Base-by-base conservation (phyloP, 306 rosid species). In the Castanea mollissima region DNA sequence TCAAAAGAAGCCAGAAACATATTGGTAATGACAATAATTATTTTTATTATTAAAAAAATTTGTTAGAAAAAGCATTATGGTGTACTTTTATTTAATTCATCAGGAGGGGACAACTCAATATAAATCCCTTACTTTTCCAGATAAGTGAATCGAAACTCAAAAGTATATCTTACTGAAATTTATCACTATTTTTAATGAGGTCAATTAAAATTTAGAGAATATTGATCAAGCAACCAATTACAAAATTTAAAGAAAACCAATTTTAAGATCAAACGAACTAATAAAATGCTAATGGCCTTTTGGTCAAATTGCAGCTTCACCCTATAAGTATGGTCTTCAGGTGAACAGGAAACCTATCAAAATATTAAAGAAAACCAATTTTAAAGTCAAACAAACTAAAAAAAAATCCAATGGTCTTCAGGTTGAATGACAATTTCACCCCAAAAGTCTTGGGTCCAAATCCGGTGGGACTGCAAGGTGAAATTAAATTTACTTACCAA, bases 1-100 rank as follows among this genome's bases (percentile, higher is more conserved):
- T 35, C 67, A 54, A 21, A 73, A 72, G 38, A 55, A 85, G 81
- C 63, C 54, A 2, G 15, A 35, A 27, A 25, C 31, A 9, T 70
- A 18, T 51, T 63, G 58, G 57, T 34, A 46, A 70, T 49, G 54
- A 75, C 70, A 78, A 57, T 51, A 16, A 21, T 25, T n/a, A 72
- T 23, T 5, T 31, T 31, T 11, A 23, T 21, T 60, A 31, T 23
- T 60, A 10, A 60, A 49, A 46, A 49, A 11, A 49, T 12, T 49
- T 49, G 5, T 2, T 12, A 49, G 54, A 49, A 49, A 15, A 15
- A 60, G 12, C 8, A 23, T 58, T 31, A 64, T 64, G 20, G 21
- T 32, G 46, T 64, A 64, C 31, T 31, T 64, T 64, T 15, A 64
- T 38, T 64, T 64, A 16, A 32, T 18, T 31, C 12, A 31, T 64